phyloP scores from a whole-genome alignment of 371 early-diverging fungal species.

The Mortierella sp. region DNA sequence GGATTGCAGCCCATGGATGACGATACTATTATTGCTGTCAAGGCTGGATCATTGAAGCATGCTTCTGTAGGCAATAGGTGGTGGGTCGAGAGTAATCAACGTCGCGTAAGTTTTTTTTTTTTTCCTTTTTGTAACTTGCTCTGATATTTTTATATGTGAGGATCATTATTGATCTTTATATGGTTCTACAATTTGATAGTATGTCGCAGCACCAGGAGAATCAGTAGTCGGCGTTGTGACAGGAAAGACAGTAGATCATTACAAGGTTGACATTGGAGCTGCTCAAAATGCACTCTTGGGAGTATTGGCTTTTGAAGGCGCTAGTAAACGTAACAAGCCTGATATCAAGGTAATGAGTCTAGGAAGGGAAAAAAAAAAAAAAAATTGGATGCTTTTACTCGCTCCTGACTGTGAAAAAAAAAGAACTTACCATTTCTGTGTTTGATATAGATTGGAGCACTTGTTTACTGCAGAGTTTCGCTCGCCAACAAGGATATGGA shows the following conservation, averaged over 20 bases:
- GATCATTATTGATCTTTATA: not conserved
- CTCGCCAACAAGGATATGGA: slow-evolving; percentile 96
- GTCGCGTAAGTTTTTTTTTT: slow-evolving; percentile 67
- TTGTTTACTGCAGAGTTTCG: slow-evolving; percentile 88
- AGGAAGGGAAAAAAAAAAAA: slow-evolving; percentile 19
- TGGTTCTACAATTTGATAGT: slow-evolving; percentile 72
- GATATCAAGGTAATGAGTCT: slow-evolving; percentile 80
- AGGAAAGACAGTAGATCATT: slow-evolving; percentile 79
- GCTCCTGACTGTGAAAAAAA: too few species aligned
- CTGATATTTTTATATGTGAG: not conserved
- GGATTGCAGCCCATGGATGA: slow-evolving; percentile 80
- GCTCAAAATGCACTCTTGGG: slow-evolving; percentile 87
- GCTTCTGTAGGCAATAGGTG: slow-evolving; percentile 68
- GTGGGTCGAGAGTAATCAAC: slow-evolving; percentile 88
- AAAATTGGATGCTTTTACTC: not conserved
- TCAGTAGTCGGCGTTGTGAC: slow-evolving; percentile 88
- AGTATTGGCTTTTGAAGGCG: slow-evolving; percentile 93
- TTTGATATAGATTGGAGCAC: slow-evolving; percentile 77
- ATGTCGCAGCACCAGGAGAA: slow-evolving; percentile 89
- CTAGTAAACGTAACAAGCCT: slow-evolving; percentile 92
- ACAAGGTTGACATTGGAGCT: slow-evolving; percentile 93
- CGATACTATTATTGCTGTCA: slow-evolving; percentile 72
- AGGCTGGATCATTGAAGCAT: slow-evolving; percentile 81
- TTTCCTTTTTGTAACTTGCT: not conserved
- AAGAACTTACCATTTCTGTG: not conserved